Percentiles rank a stretch among this genome's conserved stretches.
Conservation (phyloP, 768 basidiomycete species). For the Lentinula sp. region DNA sequence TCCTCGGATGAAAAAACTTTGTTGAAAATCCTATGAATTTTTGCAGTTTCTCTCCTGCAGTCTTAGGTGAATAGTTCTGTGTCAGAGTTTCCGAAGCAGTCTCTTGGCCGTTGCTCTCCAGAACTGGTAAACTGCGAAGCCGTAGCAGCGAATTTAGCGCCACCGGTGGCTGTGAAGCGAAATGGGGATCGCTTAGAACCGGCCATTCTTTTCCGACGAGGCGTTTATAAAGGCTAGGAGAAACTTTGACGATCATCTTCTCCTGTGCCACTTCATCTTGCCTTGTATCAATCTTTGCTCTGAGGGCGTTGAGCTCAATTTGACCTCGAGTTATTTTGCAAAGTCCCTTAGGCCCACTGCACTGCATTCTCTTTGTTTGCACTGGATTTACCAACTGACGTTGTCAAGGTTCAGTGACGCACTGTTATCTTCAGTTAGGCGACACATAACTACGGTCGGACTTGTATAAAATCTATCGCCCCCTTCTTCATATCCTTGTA, state of each 20-base stretch:
- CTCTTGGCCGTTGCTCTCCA: background rate
- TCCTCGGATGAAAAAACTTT: background rate
- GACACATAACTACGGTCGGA: background rate
- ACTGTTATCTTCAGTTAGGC: background rate
- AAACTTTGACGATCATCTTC: background rate
- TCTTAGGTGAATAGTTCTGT: background rate
- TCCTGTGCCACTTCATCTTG: background rate
- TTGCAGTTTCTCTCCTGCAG: background rate
- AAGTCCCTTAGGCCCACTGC: background rate
- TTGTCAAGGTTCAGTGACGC: background rate
- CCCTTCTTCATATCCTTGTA: background rate
- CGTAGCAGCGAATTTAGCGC: background rate
- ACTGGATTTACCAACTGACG: background rate
- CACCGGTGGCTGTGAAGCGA: background rate
- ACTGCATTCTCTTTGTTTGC: background rate
- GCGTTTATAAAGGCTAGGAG: background rate
- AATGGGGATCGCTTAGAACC: background rate
- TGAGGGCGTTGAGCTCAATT: background rate
- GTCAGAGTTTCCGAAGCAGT: background rate
- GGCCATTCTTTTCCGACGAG: background rate
- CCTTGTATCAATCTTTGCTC: background rate
- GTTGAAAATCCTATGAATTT: background rate
- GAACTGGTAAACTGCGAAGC: background rate
- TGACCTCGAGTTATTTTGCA: background rate
- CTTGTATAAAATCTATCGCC: background rate